These are phyloP conservation scores for Postia placenta DNA, from an alignment of 768 basidiomycete species.

Conservation along the genomic window DNA sequence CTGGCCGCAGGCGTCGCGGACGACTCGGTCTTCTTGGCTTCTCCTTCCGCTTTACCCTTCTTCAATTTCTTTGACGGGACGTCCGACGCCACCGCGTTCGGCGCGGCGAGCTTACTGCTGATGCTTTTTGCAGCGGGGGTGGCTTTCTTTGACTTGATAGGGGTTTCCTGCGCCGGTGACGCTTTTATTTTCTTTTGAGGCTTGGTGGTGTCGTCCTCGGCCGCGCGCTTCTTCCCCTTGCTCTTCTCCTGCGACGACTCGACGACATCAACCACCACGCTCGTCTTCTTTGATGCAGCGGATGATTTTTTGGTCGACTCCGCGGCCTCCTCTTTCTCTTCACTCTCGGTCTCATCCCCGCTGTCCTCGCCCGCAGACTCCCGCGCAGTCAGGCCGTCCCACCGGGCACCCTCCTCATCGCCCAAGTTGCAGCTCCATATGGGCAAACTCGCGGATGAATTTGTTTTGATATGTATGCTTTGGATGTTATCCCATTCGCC, in stretches of 20 bases:
- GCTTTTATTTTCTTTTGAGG: conserved; percentile 8
- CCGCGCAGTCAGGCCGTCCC: conserved; percentile 41
- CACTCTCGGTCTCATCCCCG: conserved; percentile 21
- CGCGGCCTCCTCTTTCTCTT: conserved; percentile 15
- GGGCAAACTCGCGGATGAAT: conserved; percentile 76
- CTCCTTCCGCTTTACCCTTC: conserved; percentile 14
- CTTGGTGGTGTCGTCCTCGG: conserved; percentile 32
- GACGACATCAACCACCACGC: conserved; percentile 16
- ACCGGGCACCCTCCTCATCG: conserved; percentile 49
- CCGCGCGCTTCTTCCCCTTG: conserved; percentile 29
- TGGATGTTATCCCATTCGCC: conserved; percentile 91
- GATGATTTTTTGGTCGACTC: conserved; percentile 29
- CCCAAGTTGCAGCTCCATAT: conserved; percentile 84
- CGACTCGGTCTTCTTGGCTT: conserved; percentile 3
- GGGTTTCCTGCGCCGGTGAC: neutral
- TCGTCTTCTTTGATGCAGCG: conserved; percentile 17
- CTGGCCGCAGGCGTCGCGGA: conserved; percentile 1
- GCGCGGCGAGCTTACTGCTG: neutral
- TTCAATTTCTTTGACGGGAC: conserved; percentile 13
- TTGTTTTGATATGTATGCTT: conserved; percentile 85
- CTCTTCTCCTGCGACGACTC: conserved; percentile 9
- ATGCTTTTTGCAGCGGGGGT: neutral
- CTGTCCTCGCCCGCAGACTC: conserved; percentile 9
- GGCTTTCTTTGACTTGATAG: neutral
- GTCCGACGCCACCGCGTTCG: neutral